phyloP scores from a whole-genome alignment of 2,329 filamentous ascomycete genomes.

The Aureobasidium sp. region DNA sequence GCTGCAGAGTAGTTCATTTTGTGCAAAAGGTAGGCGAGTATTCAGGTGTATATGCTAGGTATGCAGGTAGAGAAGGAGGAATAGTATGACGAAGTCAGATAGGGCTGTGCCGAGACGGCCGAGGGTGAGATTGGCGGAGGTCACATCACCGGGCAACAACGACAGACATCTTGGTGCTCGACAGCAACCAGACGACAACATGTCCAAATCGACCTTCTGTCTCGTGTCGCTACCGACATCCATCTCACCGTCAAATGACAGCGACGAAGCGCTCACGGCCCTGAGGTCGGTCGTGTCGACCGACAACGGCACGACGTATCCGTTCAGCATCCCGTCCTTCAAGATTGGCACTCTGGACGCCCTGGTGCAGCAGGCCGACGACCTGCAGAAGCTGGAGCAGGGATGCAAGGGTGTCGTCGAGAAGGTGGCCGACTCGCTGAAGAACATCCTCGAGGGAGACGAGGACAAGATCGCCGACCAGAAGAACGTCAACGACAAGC shows the following conservation, averaged over 20 bases:
- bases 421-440: slow-evolving; percentile 82
- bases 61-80: background rate
- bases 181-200: slow-evolving; percentile 18
- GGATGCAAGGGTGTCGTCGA: slow-evolving; percentile 72
- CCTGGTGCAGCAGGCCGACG: slow-evolving; percentile 91
- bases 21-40: background rate
- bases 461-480: slow-evolving; percentile 75
- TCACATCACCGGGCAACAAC: slow-evolving; percentile 7
- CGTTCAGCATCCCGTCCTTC: slow-evolving; percentile 83
- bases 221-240: slow-evolving; percentile 84
- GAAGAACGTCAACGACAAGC: slow-evolving; percentile 92
- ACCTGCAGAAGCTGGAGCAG: slow-evolving; percentile 77
- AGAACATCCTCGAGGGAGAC: slow-evolving; percentile 73
- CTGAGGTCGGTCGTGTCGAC: slow-evolving; percentile 62
- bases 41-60: background rate
- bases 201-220: slow-evolving; percentile 60
- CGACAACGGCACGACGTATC: slow-evolving; percentile 66
- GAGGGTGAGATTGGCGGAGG: slow-evolving; percentile 9
- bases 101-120: background rate
- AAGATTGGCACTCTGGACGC: slow-evolving; percentile 96
- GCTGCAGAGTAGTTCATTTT: background rate
- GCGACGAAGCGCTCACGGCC: slow-evolving; percentile 71
- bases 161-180: background rate
- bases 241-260: slow-evolving; percentile 71
- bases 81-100: background rate